Evolutionary conservation across 495 filamentous ascomycete species (phyloP).

Genomic region (Sordaria brevicollis): DNA sequence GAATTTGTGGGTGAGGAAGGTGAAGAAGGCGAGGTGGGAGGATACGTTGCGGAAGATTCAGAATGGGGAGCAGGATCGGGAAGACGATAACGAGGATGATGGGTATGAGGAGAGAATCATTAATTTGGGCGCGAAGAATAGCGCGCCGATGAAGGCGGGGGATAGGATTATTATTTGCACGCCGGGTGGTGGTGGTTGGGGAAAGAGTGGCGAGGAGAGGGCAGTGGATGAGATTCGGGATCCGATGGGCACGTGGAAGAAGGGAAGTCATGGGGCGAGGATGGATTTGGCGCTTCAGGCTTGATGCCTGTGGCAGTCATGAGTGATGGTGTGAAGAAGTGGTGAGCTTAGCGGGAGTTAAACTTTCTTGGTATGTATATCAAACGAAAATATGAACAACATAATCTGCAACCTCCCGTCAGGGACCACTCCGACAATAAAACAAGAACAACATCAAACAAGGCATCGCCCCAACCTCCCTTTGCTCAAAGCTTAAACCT

Average conservation of each 20-base stretch:
- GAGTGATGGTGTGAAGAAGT: neutral
- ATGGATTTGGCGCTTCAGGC: conserved; percentile 41
- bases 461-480: too few species aligned
- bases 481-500: conserved; percentile 44
- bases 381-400: neutral
- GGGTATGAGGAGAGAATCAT: conserved; percentile 54
- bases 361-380: neutral
- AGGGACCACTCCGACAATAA: neutral
- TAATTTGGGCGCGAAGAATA: conserved; percentile 90
- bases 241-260: conserved; percentile 49
- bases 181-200: conserved; percentile 68
- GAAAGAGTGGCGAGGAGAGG: conserved; percentile 46
- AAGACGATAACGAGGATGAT: conserved; percentile 27
- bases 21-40: conserved; percentile 40
- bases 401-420: neutral
- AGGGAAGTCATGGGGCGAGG: conserved; percentile 47
- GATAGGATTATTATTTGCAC: conserved; percentile 72
- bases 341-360: neutral
- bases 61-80: conserved; percentile 18
- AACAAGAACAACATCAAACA: neutral
- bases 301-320: neutral
- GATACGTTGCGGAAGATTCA: conserved; percentile 24
- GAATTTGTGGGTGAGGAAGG: conserved; percentile 77
- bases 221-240: conserved; percentile 31
- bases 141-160: conserved; percentile 71